These are phyloP conservation scores for Amanita thiersii DNA, from an alignment of 768 basidiomycete species.

Conservation along the genomic window DNA sequence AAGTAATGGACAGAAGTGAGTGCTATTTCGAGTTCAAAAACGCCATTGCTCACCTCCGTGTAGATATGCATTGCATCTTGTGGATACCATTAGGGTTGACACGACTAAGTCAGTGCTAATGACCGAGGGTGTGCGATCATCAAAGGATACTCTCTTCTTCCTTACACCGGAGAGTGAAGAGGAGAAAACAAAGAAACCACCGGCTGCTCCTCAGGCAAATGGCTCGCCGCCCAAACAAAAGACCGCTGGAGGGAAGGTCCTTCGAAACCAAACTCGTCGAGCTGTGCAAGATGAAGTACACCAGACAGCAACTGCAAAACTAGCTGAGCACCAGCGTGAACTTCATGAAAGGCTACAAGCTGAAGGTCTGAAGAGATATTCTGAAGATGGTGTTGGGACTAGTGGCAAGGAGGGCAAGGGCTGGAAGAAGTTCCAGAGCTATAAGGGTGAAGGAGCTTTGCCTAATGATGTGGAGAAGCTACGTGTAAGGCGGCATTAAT, in stretches of 20 bases:
- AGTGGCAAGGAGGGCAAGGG: conserved; percentile 84
- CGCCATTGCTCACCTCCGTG: conserved; percentile 2
- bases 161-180: conserved; percentile 56
- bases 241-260: conserved; percentile 75
- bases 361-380: conserved; percentile 77
- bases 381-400: conserved; percentile 68
- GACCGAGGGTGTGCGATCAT: conserved; percentile 77
- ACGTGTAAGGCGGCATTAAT: conserved; percentile 43
- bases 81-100: conserved; percentile 81
- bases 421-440: conserved; percentile 95
- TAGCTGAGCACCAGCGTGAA: conserved; percentile 83
- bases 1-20: conserved; percentile 69
- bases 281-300: conserved; percentile 81
- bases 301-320: conserved; percentile 65
- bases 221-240: conserved; percentile 67
- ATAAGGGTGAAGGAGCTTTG: conserved; percentile 87
- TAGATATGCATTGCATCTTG: conserved; percentile 83
- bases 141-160: conserved; percentile 88
- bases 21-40: neutral
- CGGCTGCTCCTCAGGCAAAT: conserved; percentile 45
- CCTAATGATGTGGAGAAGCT: conserved; percentile 78
- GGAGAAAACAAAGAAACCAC: conserved; percentile 46
- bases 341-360: conserved; percentile 70
- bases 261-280: conserved; percentile 86
- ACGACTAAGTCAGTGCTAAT: conserved; percentile 57